Conservation (phyloP, 208 protist genomes). For the Tritrichomonas foetus region DNA sequence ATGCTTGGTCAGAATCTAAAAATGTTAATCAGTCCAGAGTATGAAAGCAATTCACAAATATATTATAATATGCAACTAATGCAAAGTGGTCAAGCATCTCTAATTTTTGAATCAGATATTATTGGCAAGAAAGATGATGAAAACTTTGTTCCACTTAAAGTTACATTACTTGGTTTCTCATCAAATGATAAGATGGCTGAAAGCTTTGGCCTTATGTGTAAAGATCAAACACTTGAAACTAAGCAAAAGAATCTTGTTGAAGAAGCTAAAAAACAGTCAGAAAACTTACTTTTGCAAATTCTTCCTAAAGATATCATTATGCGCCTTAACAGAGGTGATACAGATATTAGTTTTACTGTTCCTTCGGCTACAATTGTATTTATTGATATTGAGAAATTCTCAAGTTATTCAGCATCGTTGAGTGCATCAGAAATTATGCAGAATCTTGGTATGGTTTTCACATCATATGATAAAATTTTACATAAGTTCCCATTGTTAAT, state of each 20-base stretch:
- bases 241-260: neutral
- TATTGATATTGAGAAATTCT: conserved; percentile 27
- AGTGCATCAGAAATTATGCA: neutral
- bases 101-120: neutral
- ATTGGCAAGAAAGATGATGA: neutral
- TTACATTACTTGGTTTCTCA: neutral
- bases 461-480: neutral
- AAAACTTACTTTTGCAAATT: conserved; percentile 6
- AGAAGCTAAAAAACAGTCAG: neutral
- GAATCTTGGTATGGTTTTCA: neutral
- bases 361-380: neutral
- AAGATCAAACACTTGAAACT: neutral
- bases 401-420: neutral
- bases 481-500: neutral
- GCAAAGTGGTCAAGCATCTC: neutral
- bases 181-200: neutral
- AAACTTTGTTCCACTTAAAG: neutral
- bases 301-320: conserved; percentile 37
- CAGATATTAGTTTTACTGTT: neutral
- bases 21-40: neutral
- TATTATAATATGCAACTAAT: neutral
- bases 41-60: neutral
- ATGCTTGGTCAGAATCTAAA: neutral
- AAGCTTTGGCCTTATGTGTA: neutral
- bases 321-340: conserved; percentile 1